These are phyloP conservation scores for Glebionis coronaria DNA, from an alignment of 129 eudicot species.

Conservation along the genomic window DNA sequence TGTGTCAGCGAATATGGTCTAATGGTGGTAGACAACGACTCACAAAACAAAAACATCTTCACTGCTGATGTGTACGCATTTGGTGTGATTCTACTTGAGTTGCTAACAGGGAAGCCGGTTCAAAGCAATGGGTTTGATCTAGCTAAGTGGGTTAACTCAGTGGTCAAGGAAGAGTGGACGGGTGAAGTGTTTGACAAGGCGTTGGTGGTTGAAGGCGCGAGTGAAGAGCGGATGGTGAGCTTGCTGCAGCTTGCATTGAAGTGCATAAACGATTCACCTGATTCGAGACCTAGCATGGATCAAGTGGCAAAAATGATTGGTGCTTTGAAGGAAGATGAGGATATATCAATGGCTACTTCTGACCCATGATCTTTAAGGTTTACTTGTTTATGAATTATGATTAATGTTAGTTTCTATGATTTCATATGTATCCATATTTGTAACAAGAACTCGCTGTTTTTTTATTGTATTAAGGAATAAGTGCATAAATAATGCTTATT, in stretches of 20 bases:
- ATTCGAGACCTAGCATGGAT: constrained; percentile 51
- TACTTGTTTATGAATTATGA: constrained; percentile 2
- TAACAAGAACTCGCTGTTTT: constrained; percentile 11
- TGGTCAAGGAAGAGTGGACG: constrained; percentile 79
- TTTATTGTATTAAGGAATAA: constrained; percentile 29
- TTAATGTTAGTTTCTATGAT: constrained; percentile 16
- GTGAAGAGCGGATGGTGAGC: constrained; percentile 60
- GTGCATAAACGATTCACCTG: constrained; percentile 49
- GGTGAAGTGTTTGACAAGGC: constrained; percentile 64
- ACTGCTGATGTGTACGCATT: constrained; percentile 48
- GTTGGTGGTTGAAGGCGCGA: constrained; percentile 54
- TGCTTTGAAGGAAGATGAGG: constrained; percentile 57
- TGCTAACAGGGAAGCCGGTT: constrained; percentile 61
- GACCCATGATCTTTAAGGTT: constrained; percentile 30
- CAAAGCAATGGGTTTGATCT: constrained; percentile 55
- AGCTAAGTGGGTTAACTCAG: constrained; percentile 70
- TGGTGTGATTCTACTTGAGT: constrained; percentile 66
- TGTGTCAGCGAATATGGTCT: constrained; percentile 77
- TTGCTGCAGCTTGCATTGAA: constrained; percentile 70
- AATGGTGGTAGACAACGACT: constrained; percentile 40
- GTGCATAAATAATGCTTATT: constrained; percentile 19
- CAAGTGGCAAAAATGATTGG: constrained; percentile 50
- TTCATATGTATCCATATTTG: not conserved
- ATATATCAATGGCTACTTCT: constrained; percentile 45
- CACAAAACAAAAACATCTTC: constrained; percentile 28